Conservation (phyloP, 768 basidiomycete genomes). For the Glaciozyma martinii region DNA sequence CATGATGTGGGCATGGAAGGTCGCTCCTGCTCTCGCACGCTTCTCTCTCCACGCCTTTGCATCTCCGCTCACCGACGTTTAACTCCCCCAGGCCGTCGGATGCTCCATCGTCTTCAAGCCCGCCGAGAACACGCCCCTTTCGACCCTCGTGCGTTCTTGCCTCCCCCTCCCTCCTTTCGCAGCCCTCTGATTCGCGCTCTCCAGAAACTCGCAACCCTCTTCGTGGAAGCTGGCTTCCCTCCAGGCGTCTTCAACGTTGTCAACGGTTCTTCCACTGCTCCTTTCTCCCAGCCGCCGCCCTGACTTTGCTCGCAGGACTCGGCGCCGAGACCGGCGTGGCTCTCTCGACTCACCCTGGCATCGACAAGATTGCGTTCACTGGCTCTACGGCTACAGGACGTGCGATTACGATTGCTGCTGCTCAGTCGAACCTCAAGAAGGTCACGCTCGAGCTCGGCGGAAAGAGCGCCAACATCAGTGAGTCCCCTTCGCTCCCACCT, state of each 20-base stretch:
- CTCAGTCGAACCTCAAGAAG: conserved; percentile 89
- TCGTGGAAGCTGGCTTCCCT: conserved; percentile 81
- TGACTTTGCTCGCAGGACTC: conserved; percentile 49
- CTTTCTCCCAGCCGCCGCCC: conserved; percentile 9
- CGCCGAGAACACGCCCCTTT: conserved; percentile 41
- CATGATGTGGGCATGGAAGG: conserved; percentile 57
- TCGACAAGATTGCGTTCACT: conserved; percentile 71
- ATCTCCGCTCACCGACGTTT: too few relatives aligned
- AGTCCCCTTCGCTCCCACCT: background rate
- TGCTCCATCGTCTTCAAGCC: conserved; percentile 94
- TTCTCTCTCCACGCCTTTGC: background rate
- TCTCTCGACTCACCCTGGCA: conserved; percentile 65
- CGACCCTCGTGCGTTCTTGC: conserved; percentile 6
- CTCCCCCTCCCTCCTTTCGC: background rate
- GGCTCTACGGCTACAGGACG: conserved; percentile 83
- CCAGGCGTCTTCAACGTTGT: conserved; percentile 85
- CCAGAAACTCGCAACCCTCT: conserved; percentile 70
- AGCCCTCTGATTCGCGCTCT: background rate
- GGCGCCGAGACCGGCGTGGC: conserved; percentile 77
- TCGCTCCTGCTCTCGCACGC: conserved; percentile 70
- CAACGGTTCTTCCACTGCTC: background rate
- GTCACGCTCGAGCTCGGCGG: conserved; percentile 77
- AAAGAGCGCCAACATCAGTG: conserved; percentile 49
- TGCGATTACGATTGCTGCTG: conserved; percentile 82
- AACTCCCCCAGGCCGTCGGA: conserved; percentile 41